phyloP scores from a whole-genome alignment of 345 rosid genomes.

The Brassica juncea region DNA sequence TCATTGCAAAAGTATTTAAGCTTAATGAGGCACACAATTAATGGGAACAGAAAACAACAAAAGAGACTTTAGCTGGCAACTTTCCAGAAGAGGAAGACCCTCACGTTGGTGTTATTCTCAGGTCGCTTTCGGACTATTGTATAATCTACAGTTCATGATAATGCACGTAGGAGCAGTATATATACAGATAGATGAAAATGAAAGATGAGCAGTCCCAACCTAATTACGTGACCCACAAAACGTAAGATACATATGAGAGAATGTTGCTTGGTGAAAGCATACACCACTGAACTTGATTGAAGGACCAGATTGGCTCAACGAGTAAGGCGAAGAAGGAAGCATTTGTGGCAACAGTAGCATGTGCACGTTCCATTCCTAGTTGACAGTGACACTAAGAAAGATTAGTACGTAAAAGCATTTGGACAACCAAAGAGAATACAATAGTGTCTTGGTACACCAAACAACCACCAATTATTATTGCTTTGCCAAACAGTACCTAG shows the following conservation, averaged over 20 bases:
- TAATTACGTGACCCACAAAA: conserved; percentile 41
- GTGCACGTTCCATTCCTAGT: conserved; percentile 36
- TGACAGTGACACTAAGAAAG: conserved; percentile 20
- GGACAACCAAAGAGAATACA: conserved; percentile 19
- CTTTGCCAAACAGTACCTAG: conserved; percentile 27
- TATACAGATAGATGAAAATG: conserved; percentile 40
- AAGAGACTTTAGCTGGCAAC: conserved; percentile 40
- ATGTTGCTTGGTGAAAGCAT: conserved; percentile 28
- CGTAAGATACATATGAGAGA: conserved; percentile 27
- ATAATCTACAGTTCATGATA: conserved; percentile 27
- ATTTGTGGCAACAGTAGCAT: conserved; percentile 33
- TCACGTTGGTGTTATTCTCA: conserved; percentile 39
- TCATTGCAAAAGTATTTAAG: conserved; percentile 12
- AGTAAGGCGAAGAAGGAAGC: conserved; percentile 24
- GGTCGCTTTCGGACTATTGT: conserved; percentile 35
- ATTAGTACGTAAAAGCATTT: neutral
- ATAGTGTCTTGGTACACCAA: conserved; percentile 31
- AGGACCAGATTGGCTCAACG: conserved; percentile 20
- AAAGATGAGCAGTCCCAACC: conserved; percentile 38
- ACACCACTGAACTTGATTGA: conserved; percentile 28
- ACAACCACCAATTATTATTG: conserved; percentile 32
- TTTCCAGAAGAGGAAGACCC: conserved; percentile 38
- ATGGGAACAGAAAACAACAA: conserved; percentile 29
- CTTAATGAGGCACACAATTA: conserved; percentile 24
- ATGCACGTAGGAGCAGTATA: conserved; percentile 40